Conservation (phyloP, 2,329 filamentous ascomycete species). For the Fusarium equiseti region DNA sequence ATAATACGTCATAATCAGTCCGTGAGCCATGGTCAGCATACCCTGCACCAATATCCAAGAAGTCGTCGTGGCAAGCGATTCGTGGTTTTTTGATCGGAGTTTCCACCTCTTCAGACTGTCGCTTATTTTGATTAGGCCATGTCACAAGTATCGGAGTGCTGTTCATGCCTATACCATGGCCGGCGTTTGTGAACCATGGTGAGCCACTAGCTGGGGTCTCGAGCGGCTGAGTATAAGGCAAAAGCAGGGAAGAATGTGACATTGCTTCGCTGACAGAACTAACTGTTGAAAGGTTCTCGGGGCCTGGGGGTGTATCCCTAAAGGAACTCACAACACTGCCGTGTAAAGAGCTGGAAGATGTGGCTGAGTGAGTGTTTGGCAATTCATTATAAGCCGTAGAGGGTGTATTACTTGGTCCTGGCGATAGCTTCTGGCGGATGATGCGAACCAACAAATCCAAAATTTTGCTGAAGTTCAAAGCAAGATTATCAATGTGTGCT, state of each 20-base stretch:
- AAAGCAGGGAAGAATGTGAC: slow-evolving; percentile 32
- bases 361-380: slow-evolving; percentile 40
- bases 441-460: slow-evolving; percentile 34
- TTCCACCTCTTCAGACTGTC: slow-evolving; percentile 33
- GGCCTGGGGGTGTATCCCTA: slow-evolving; percentile 41
- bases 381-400: slow-evolving; percentile 44
- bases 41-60: slow-evolving; percentile 39
- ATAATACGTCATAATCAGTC: slow-evolving; percentile 41
- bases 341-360: slow-evolving; percentile 40
- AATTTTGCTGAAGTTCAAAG: slow-evolving; percentile 37
- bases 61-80: slow-evolving; percentile 38
- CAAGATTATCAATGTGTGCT: slow-evolving; percentile 36
- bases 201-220: slow-evolving; percentile 32
- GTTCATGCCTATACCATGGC: neutral
- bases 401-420: slow-evolving; percentile 29
- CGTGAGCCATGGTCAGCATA: slow-evolving; percentile 38
- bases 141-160: slow-evolving; percentile 11
- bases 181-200: slow-evolving; percentile 21
- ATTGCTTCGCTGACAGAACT: slow-evolving; percentile 26
- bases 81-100: slow-evolving; percentile 38
- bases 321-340: slow-evolving; percentile 37
- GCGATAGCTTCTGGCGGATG: slow-evolving; percentile 36
- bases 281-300: slow-evolving; percentile 31
- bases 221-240: slow-evolving; percentile 39
- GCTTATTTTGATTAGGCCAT: slow-evolving; percentile 42